A percentile compares a stretch with the other conserved stretches of the same genome.
Evolutionary conservation across 768 basidiomycete species (phyloP).

Genomic region (Lenzites betulinus): DNA sequence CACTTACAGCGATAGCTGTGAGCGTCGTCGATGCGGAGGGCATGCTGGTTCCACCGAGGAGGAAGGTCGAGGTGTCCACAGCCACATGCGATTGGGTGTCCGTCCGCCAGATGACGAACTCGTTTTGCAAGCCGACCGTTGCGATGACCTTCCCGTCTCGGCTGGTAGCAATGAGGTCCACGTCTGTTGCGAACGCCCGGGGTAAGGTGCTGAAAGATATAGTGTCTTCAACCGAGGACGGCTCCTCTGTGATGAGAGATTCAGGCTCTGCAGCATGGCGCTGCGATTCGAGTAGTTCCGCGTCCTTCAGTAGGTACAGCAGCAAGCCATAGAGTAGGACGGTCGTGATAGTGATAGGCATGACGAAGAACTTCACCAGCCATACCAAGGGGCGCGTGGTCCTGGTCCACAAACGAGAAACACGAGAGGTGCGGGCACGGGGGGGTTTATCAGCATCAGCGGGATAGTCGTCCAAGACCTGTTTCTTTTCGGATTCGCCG

Average conservation of each 20-base stretch:
- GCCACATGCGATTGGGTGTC: constrained; percentile 42
- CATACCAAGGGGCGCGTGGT: constrained; percentile 65
- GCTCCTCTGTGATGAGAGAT: constrained; percentile 32
- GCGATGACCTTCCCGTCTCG: constrained; percentile 64
- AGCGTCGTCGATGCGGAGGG: constrained; percentile 51
- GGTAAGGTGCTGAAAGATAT: constrained; percentile 70
- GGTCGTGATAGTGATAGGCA: constrained; percentile 84
- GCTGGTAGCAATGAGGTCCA: constrained; percentile 78
- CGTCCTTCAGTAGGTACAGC: constrained; percentile 86
- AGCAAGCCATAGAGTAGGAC: constrained; percentile 72
- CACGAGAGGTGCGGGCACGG: constrained; percentile 18
- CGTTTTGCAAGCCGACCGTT: constrained; percentile 77
- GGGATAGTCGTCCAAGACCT: constrained; percentile 8
- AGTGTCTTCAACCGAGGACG: constrained; percentile 40
- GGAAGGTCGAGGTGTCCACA: constrained; percentile 54
- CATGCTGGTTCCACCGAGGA: constrained; percentile 51
- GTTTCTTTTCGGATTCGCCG: constrained; percentile 5
- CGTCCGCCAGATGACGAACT: constrained; percentile 69
- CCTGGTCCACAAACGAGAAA: constrained; percentile 46
- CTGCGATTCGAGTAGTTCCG: constrained; percentile 88
- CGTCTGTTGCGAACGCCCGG: constrained; percentile 80
- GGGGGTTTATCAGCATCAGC: constrained; percentile 21
- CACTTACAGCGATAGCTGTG: constrained; percentile 65
- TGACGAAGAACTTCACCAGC: constrained; percentile 77
- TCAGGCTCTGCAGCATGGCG: constrained; percentile 57